Conservation (phyloP, 176 grass and related monocot species). For the Rhynchospora pubera region DNA sequence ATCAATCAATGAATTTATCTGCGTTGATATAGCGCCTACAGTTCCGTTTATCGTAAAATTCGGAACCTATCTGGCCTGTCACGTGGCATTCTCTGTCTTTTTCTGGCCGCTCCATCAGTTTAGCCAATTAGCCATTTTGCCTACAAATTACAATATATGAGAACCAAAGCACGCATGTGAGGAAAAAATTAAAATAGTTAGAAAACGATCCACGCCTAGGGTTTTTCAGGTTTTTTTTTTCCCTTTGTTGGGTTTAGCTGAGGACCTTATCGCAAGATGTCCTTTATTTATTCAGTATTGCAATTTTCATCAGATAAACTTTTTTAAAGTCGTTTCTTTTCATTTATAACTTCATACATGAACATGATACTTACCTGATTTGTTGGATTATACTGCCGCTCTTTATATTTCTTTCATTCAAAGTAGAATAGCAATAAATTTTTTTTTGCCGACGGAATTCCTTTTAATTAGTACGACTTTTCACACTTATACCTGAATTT, state of each 20-base stretch:
- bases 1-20: conserved; percentile 12
- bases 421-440: no score
- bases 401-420: no score
- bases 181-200: background rate
- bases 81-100: background rate
- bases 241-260: background rate
- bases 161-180: background rate
- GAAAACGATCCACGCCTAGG: background rate
- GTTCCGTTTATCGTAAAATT: background rate
- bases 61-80: background rate
- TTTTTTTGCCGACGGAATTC: no score
- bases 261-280: background rate
- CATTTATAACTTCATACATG: no score
- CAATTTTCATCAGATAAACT: background rate
- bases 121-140: background rate
- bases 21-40: background rate
- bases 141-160: background rate
- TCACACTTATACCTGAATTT: no score
- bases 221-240: background rate
- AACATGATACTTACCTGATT: no score
- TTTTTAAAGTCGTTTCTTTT: background rate
- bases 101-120: background rate
- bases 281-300: background rate
- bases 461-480: no score
- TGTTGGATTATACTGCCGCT: no score